phyloP scores from a whole-genome alignment of 805 yeast species.

The Nakazawaea ambrosiae region DNA sequence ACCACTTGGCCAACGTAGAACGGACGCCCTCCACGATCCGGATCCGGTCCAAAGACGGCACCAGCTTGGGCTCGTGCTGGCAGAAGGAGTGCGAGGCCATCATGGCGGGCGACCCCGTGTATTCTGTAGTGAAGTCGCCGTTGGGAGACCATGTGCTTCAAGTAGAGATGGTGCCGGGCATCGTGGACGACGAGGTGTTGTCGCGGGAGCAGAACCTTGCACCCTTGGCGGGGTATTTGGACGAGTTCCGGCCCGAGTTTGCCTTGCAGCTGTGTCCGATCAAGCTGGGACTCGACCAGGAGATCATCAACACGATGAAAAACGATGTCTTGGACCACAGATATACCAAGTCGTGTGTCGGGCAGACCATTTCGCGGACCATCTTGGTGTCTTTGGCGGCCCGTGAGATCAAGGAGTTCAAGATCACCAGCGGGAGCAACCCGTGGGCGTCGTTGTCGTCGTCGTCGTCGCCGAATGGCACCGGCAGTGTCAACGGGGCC shows the following conservation, averaged over 20 bases:
- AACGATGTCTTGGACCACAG: conserved; percentile 37
- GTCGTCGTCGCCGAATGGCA: conserved; percentile 4
- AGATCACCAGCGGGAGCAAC: conserved; percentile 16
- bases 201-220: conserved; percentile 5
- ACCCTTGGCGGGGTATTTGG: conserved; percentile 28
- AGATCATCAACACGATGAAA: conserved; percentile 37
- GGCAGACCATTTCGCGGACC: conserved; percentile 27
- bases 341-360: conserved; percentile 16
- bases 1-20: not conserved
- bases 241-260: conserved; percentile 47
- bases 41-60: not conserved
- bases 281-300: conserved; percentile 35
- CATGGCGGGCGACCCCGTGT: not conserved
- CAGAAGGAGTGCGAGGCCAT: not conserved
- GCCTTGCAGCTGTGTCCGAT: conserved; percentile 43
- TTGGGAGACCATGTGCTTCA: not conserved
- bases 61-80: not conserved
- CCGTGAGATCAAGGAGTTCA: conserved; percentile 36
- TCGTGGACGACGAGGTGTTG: too few species aligned
- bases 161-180: not conserved
- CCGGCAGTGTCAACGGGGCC: too few species aligned
- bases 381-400: conserved; percentile 36
- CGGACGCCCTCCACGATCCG: not conserved
- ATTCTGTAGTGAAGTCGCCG: not conserved
- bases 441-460: not conserved